Conservation (phyloP, 139 green algal genomes). For the Chlorella sp. region DNA sequence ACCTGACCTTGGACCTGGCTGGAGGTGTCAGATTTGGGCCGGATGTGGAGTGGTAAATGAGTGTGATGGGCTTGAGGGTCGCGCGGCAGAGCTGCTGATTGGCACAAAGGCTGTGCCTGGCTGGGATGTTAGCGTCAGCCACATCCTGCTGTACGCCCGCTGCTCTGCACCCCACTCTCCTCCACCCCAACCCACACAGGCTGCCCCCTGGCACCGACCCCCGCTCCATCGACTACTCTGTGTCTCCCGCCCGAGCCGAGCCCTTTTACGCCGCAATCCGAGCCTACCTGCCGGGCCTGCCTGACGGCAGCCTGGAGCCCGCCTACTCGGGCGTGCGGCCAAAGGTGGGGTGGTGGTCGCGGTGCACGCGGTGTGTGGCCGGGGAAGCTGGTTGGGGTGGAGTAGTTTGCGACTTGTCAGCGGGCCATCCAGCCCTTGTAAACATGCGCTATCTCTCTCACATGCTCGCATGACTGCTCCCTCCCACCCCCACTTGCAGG, state of each 20-base stretch:
- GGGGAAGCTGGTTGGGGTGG: background rate
- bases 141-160: too few species aligned
- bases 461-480: too few species aligned
- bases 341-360: constrained; percentile 55
- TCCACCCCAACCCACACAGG: background rate
- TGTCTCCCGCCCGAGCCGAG: constrained; percentile 54
- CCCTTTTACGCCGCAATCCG: constrained; percentile 72
- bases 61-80: background rate
- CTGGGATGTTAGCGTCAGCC: background rate
- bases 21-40: constrained; percentile 86
- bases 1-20: constrained; percentile 89
- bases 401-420: too few species aligned
- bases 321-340: constrained; percentile 73
- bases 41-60: constrained; percentile 85
- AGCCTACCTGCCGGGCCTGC: constrained; percentile 78
- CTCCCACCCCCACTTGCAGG: too few species aligned
- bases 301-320: constrained; percentile 66
- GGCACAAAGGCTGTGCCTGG: background rate
- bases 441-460: too few species aligned
- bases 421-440: too few species aligned
- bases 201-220: constrained; percentile 22
- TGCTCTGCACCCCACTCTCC: background rate
- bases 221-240: constrained; percentile 62
- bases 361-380: too few species aligned
- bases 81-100: too few species aligned